phyloP scores from a whole-genome alignment of 2,329 filamentous ascomycete genomes.

The Pyrenophora teres region DNA sequence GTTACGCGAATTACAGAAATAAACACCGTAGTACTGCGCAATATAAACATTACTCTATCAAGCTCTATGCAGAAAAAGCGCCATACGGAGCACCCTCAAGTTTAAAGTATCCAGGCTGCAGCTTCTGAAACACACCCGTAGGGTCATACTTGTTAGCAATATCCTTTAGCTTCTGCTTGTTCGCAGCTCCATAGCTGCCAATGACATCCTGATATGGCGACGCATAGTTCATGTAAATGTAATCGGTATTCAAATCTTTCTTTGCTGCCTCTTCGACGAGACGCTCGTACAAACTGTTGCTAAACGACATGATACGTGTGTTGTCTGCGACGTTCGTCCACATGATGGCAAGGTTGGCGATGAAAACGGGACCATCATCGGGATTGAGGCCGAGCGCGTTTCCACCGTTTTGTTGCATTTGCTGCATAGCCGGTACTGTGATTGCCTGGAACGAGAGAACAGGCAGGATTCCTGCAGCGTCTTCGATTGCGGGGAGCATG shows the following conservation, averaged over 20 bases:
- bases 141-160: slow-evolving; percentile 25
- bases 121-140: slow-evolving; percentile 23
- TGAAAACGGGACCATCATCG: slow-evolving; percentile 26
- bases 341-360: slow-evolving; percentile 26
- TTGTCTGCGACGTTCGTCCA: slow-evolving; percentile 34
- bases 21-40: background rate
- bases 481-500: slow-evolving; percentile 25
- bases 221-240: slow-evolving; percentile 56
- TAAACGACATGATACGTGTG: slow-evolving; percentile 25
- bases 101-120: slow-evolving; percentile 31
- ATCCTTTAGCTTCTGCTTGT: slow-evolving; percentile 30
- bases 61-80: slow-evolving; percentile 1
- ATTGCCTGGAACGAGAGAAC: slow-evolving; percentile 37
- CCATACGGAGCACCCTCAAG: slow-evolving; percentile 27
- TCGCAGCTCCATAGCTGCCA: slow-evolving; percentile 48
- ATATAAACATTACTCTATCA: background rate
- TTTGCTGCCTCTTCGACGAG: slow-evolving; percentile 16
- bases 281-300: slow-evolving; percentile 23
- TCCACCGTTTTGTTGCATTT: slow-evolving; percentile 37
- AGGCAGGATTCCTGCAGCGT: slow-evolving; percentile 29
- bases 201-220: slow-evolving; percentile 51
- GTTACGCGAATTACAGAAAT: background rate
- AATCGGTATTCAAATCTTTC: slow-evolving; percentile 19
- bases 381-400: slow-evolving; percentile 39
- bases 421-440: slow-evolving; percentile 24